These are phyloP conservation scores for Lichtheimia ornata DNA, from an alignment of 371 early-diverging fungal species.

Conservation along the genomic window DNA sequence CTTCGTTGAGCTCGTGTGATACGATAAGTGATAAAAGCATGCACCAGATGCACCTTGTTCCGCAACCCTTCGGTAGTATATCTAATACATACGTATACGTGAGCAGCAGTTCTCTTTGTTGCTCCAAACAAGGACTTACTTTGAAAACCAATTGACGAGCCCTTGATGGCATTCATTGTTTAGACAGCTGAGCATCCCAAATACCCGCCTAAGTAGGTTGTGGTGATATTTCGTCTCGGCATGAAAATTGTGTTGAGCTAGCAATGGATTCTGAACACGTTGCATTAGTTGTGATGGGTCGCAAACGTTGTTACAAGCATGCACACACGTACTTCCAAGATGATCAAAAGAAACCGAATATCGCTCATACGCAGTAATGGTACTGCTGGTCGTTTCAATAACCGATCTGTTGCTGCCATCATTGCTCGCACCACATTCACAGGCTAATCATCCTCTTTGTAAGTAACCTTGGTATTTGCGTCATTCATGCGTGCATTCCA, in stretches of 20 bases:
- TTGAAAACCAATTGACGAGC: conserved; percentile 78
- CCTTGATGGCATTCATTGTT: conserved; percentile 78
- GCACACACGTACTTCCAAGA: conserved; percentile 69
- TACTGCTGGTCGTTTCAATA: conserved; percentile 80
- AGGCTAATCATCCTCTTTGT: conserved; percentile 34
- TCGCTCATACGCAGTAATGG: conserved; percentile 57
- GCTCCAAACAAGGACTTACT: conserved; percentile 31
- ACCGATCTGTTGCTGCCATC: conserved; percentile 76
- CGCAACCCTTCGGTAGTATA: conserved; percentile 64
- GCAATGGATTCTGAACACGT: conserved; percentile 63
- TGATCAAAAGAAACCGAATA: conserved; percentile 78
- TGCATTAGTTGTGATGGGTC: neutral
- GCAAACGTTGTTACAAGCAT: neutral
- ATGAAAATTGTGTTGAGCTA: conserved; percentile 64
- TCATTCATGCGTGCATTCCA: conserved; percentile 22
- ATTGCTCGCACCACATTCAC: conserved; percentile 66
- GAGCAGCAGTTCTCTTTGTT: neutral
- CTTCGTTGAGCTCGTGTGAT: conserved; percentile 60
- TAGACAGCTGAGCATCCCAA: conserved; percentile 75
- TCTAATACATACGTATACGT: conserved; percentile 30
- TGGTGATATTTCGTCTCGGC: conserved; percentile 75
- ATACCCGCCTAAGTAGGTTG: conserved; percentile 67
- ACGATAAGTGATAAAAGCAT: conserved; percentile 81
- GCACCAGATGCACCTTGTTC: conserved; percentile 76
- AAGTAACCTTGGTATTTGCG: neutral